Evolutionary conservation across 495 filamentous ascomycete genomes (phyloP).

Genomic region (Penicillium steckii): DNA sequence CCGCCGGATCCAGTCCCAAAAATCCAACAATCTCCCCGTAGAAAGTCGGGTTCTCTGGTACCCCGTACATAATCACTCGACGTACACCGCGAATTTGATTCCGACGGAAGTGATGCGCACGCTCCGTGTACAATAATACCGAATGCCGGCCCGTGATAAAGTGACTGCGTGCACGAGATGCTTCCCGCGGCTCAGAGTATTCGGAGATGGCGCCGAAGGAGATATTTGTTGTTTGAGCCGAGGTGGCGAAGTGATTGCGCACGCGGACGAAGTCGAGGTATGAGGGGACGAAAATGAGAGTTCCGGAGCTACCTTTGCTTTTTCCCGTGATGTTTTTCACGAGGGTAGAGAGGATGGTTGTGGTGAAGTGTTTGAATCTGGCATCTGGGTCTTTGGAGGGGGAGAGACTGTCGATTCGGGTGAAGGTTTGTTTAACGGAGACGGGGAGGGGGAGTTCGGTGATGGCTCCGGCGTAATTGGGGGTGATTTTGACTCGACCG

Average conservation of each 20-base stretch:
- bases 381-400: conserved; percentile 76
- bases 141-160: conserved; percentile 80
- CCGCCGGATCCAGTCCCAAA: conserved; percentile 48
- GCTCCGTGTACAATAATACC: conserved; percentile 85
- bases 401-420: conserved; percentile 72
- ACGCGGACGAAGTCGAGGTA: conserved; percentile 94
- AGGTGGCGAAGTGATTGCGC: conserved; percentile 85
- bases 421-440: conserved; percentile 81
- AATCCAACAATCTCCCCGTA: conserved; percentile 84
- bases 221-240: conserved; percentile 60
- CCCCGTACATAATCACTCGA: conserved; percentile 76
- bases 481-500: conserved; percentile 71
- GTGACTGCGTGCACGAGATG: conserved; percentile 80
- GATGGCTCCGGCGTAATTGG: conserved; percentile 66
- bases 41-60: conserved; percentile 86
- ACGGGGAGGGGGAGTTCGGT: conserved; percentile 61
- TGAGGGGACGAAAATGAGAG: conserved; percentile 82
- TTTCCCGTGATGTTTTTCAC: conserved; percentile 51
- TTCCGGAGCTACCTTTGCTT: conserved; percentile 50
- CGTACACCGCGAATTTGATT: conserved; percentile 77
- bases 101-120: conserved; percentile 90
- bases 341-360: conserved; percentile 72
- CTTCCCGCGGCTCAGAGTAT: conserved; percentile 73
- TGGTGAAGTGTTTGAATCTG: conserved; percentile 89
- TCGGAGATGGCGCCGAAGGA: conserved; percentile 87